phyloP scores from a whole-genome alignment of 257 asterid species.

The Euphrasia confusa region DNA sequence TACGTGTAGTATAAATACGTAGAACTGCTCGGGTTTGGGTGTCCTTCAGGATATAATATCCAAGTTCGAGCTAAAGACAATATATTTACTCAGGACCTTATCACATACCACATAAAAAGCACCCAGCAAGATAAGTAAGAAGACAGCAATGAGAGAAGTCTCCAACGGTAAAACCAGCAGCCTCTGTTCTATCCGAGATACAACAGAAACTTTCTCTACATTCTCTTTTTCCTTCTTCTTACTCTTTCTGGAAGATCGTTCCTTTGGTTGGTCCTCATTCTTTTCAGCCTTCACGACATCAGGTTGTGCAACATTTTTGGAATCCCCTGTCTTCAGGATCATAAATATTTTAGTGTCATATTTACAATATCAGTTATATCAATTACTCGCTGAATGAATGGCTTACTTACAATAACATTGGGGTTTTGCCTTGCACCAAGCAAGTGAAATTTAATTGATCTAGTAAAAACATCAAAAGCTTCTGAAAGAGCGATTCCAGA shows the following conservation, averaged over 20 bases:
- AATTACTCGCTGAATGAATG: slow-evolving; percentile 13
- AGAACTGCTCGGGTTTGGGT: neutral
- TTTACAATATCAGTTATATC: slow-evolving; percentile 1
- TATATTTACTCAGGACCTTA: slow-evolving; percentile 20
- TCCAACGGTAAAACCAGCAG: slow-evolving; percentile 73
- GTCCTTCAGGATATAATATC: slow-evolving; percentile 13
- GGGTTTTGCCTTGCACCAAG: slow-evolving; percentile 31
- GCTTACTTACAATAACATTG: slow-evolving; percentile 50
- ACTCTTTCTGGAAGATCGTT: slow-evolving; percentile 59
- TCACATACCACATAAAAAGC: slow-evolving; percentile 90
- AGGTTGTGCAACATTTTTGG: slow-evolving; percentile 36
- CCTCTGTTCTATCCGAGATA: slow-evolving; percentile 42
- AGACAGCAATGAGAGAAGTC: slow-evolving; percentile 64
- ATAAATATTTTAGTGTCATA: slow-evolving; percentile 27
- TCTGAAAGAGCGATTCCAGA: slow-evolving; percentile 98
- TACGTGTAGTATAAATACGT: neutral
- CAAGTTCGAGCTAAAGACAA: slow-evolving; percentile 2
- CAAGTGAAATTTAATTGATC: slow-evolving; percentile 73
- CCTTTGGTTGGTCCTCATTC: slow-evolving; percentile 64
- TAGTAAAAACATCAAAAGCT: slow-evolving; percentile 82
- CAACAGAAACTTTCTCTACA: slow-evolving; percentile 38
- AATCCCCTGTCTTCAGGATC: slow-evolving; percentile 69
- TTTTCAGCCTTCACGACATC: slow-evolving; percentile 55
- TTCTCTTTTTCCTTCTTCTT: slow-evolving; percentile 76
- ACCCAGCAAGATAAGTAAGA: slow-evolving; percentile 77